phyloP scores from a whole-genome alignment of 495 filamentous ascomycete species.

The Lophiostoma macrostomum region DNA sequence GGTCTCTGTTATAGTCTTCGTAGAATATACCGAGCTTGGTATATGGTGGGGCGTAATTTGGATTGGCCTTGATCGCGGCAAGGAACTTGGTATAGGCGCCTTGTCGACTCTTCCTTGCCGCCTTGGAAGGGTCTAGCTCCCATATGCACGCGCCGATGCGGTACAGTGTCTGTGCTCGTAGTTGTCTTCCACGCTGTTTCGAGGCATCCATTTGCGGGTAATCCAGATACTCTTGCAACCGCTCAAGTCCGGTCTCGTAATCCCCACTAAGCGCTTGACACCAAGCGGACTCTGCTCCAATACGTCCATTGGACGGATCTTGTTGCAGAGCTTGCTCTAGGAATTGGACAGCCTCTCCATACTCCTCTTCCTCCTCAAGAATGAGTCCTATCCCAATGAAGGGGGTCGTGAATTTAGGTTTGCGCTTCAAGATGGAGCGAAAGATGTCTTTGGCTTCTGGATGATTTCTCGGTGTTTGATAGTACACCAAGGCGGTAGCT shows the following conservation, averaged over 20 bases:
- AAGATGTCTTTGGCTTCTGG: conserved; percentile 81
- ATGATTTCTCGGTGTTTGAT: conserved; percentile 86
- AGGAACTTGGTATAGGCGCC: conserved; percentile 82
- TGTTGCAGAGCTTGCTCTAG: conserved; percentile 67
- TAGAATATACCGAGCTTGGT: conserved; percentile 95
- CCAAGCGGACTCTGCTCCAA: conserved; percentile 84
- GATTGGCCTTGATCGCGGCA: conserved; percentile 76
- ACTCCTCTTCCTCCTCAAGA: conserved; percentile 88
- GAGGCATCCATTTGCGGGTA: conserved; percentile 48
- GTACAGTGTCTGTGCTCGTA: conserved; percentile 80
- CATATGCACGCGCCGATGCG: conserved; percentile 86
- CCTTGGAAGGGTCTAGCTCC: conserved; percentile 68
- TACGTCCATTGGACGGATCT: conserved; percentile 67
- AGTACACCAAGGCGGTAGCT: conserved; percentile 77
- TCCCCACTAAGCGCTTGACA: conserved; percentile 81
- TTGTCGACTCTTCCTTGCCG: conserved; percentile 69
- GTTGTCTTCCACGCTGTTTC: conserved; percentile 60
- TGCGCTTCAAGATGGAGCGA: conserved; percentile 68
- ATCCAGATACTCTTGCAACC: conserved; percentile 67
- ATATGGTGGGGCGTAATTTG: conserved; percentile 90
- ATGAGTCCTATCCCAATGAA: conserved; percentile 88
- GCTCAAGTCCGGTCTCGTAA: conserved; percentile 57
- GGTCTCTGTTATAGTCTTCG: conserved; percentile 84
- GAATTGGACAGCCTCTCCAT: conserved; percentile 71
- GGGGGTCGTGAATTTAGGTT: conserved; percentile 69